These are phyloP conservation scores for Herpetospermum pedunculosum DNA, from an alignment of 306 rosid species.

Conservation along the genomic window DNA sequence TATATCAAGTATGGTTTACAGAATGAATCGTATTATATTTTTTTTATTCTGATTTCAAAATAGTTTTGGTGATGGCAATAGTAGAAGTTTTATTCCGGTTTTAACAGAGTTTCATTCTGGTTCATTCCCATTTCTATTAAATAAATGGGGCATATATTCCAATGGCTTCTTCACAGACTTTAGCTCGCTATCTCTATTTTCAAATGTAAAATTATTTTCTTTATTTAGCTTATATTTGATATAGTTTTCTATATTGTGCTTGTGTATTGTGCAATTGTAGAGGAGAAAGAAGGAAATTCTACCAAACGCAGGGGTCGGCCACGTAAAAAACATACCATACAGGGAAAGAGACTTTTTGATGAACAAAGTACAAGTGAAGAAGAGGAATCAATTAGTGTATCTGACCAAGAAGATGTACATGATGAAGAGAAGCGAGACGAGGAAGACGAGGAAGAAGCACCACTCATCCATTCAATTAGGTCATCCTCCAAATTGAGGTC, in stretches of 20 bases:
- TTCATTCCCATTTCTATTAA: neutral
- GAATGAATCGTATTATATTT: neutral
- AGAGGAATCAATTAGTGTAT: conserved; percentile 80
- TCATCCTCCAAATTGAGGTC: conserved; percentile 68
- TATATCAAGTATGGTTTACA: neutral
- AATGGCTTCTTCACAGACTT: neutral
- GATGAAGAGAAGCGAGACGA: conserved; percentile 47
- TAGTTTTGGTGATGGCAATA: neutral
- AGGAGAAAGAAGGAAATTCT: conserved; percentile 64
- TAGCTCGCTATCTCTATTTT: neutral
- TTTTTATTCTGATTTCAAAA: neutral
- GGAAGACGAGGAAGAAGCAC: conserved; percentile 66
- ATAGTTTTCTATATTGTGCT: neutral
- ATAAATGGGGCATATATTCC: neutral
- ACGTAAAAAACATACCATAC: conserved; percentile 47
- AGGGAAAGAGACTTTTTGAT: conserved; percentile 80
- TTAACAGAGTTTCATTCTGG: neutral
- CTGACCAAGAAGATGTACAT: conserved; percentile 59
- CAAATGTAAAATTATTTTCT: neutral
- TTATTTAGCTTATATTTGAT: neutral
- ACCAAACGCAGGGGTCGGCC: conserved; percentile 88
- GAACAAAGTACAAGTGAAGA: conserved; percentile 75
- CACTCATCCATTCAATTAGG: conserved; percentile 63
- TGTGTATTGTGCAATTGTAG: conserved; percentile 31
- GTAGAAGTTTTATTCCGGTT: neutral